phyloP scores from a whole-genome alignment of 257 asterid genomes.

The Penstemon newberryi region DNA sequence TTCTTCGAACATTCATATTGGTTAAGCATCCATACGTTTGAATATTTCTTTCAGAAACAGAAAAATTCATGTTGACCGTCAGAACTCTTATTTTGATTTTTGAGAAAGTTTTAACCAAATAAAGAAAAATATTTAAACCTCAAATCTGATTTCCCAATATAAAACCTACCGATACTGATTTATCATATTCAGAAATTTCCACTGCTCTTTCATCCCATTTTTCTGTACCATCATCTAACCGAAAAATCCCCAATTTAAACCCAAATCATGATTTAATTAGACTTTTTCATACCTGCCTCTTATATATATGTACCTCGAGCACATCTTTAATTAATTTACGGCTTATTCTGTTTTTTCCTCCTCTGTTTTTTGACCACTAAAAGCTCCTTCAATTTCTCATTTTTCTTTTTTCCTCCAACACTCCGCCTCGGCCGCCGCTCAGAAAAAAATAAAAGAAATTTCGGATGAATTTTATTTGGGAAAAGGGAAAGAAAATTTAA shows the following conservation, averaged over 20 bases:
- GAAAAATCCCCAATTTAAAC: neutral
- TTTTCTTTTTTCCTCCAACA: slow-evolving; percentile 8
- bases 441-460: slow-evolving; percentile 1
- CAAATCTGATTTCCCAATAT: slow-evolving; percentile 14
- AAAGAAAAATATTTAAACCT: neutral
- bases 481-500: neutral
- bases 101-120: neutral
- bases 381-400: neutral
- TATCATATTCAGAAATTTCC: neutral
- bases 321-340: slow-evolving; percentile 2
- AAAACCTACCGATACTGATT: neutral
- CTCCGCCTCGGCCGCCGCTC: slow-evolving; percentile 16
- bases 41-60: neutral
- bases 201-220: neutral
- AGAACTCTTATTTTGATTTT: slow-evolving; percentile 25
- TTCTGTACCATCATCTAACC: neutral
- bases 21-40: slow-evolving; percentile 2
- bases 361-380: neutral
- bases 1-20: neutral
- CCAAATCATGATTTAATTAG: neutral
- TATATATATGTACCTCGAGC: slow-evolving; percentile 7
- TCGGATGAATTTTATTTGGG: slow-evolving; percentile 35
- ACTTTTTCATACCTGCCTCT: slow-evolving; percentile 18
- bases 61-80: slow-evolving; percentile 14
- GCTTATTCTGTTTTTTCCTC: slow-evolving; percentile 17